phyloP scores from a whole-genome alignment of 179 eudicot genomes.

The Heliamphora pulchella region DNA sequence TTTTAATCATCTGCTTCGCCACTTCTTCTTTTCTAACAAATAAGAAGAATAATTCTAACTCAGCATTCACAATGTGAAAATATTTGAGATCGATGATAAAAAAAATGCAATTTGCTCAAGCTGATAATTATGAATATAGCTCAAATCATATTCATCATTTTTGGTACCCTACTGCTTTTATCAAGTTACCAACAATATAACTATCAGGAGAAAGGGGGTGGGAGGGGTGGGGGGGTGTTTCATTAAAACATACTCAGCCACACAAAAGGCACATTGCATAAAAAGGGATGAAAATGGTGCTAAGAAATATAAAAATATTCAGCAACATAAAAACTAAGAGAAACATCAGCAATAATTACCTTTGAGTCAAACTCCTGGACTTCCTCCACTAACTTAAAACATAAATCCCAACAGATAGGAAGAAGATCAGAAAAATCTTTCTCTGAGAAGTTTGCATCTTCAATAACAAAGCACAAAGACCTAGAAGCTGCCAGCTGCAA shows the following conservation, averaged over 20 bases:
- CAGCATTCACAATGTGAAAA: neutral
- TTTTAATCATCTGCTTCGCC: neutral
- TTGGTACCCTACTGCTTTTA: neutral
- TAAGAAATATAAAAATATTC: neutral
- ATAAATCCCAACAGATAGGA: slow-evolving; percentile 82
- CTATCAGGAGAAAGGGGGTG: neutral
- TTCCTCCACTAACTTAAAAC: slow-evolving; percentile 81
- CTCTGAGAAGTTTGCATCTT: slow-evolving; percentile 88
- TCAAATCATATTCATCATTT: neutral
- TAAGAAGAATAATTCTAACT: neutral
- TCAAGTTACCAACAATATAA: neutral
- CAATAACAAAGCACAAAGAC: slow-evolving; percentile 75
- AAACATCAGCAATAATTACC: slow-evolving; percentile 29
- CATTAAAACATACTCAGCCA: neutral
- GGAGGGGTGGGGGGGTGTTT: no score
- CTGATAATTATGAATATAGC: neutral
- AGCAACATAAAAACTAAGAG: neutral
- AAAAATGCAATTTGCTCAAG: neutral
- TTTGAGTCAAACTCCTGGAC: slow-evolving; percentile 96
- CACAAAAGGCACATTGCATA: neutral
- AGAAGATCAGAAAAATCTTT: slow-evolving; percentile 79
- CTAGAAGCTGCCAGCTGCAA: slow-evolving; percentile 83
- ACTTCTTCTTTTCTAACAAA: neutral
- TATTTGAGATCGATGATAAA: neutral
- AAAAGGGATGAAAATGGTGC: neutral